Evolutionary conservation across 768 basidiomycete species (phyloP).

Genomic region (Hydnomerulius pinastri): DNA sequence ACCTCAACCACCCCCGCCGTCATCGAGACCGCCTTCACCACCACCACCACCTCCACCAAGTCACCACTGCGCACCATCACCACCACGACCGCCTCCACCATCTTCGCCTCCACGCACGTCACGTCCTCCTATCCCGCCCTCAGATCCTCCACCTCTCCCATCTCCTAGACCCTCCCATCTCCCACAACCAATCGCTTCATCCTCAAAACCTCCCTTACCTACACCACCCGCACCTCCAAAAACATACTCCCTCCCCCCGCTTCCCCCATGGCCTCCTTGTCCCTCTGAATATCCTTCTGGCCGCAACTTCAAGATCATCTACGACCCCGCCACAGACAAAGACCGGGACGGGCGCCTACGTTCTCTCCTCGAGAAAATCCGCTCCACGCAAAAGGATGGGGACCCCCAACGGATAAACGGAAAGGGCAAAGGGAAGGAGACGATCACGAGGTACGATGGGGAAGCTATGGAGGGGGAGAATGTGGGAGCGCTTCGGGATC

Average conservation of each 20-base stretch:
- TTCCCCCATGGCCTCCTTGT: conserved; percentile 59
- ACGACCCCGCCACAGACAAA: conserved; percentile 58
- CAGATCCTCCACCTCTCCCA: conserved; percentile 18
- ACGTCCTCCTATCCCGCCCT: conserved; percentile 20
- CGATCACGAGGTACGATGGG: conserved; percentile 54
- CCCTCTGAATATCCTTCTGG: conserved; percentile 47
- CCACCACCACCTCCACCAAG: too few species aligned
- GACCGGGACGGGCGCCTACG: conserved; percentile 41
- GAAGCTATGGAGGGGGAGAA: conserved; percentile 48
- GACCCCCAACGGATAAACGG: conserved; percentile 57
- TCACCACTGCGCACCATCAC: too few species aligned
- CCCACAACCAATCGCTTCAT: conserved; percentile 30
- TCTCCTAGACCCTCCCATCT: conserved; percentile 27
- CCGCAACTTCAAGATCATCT: conserved; percentile 63
- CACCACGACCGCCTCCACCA: conserved; percentile 26
- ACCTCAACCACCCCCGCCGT: conserved; percentile 24
- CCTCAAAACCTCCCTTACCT: conserved; percentile 22
- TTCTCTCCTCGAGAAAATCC: conserved; percentile 43
- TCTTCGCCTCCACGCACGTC: conserved; percentile 25
- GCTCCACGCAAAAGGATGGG: conserved; percentile 32
- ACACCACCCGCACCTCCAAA: conserved; percentile 29
- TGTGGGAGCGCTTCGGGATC: conserved; percentile 50
- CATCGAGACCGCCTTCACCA: conserved; percentile 30
- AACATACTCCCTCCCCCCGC: conserved; percentile 42
- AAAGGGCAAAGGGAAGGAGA: conserved; percentile 66